Evolutionary conservation across 1,284 basidiomycete species (phyloP), one percentile per base, ranked within the genome.

Genomic region (Chiua sp.): DNA sequence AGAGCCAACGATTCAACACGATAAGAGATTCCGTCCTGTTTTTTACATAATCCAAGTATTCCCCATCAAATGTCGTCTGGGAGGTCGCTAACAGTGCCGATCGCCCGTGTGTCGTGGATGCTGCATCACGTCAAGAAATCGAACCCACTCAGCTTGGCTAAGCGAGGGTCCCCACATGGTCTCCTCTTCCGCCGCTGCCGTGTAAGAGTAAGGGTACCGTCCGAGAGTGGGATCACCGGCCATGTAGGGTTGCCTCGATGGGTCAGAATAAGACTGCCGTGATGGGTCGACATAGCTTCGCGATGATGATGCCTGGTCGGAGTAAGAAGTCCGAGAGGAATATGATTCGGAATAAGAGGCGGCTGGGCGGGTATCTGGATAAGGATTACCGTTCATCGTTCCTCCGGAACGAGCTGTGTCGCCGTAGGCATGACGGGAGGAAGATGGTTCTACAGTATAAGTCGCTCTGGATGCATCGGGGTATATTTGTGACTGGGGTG

Each of bases 121-220:
- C 64, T 80, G 79, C 74, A 82, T 78, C 39, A 76, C 80, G 61
- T 80, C 75, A 62, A 82, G 69, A 63, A 84, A 82, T 60, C 76
- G 76, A 55, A 75, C 69, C 81, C 81, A 87, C 69, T 87, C 85
- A 46, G 82, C 80, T 62, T 85, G 84, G 51, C 80, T 85, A 65
- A 87, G 83, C 30, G 83, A 80, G 11, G 85, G 79, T 35, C 86
- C 85, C 85, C 85, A 87, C 76, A 86, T 84, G 7, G 75, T 73
- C 26, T 78, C 65, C 57, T 85, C 82, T 55, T 84, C 83, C 47
- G 78, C 78, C 37, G 64, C 47, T 39, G 71, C 50, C 50, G 79
- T 76, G 56, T 81, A 79, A 10, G 75, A 71, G 28, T 72, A 72
- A 37, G 71, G 59, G 32, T 76, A 73, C 37, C 72, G 69, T 2